Evolutionary conservation across 352 stramenopile genomes (phyloP), one percentile per base, ranked within the genome.

Genomic region (Blastocystis sp.): DNA sequence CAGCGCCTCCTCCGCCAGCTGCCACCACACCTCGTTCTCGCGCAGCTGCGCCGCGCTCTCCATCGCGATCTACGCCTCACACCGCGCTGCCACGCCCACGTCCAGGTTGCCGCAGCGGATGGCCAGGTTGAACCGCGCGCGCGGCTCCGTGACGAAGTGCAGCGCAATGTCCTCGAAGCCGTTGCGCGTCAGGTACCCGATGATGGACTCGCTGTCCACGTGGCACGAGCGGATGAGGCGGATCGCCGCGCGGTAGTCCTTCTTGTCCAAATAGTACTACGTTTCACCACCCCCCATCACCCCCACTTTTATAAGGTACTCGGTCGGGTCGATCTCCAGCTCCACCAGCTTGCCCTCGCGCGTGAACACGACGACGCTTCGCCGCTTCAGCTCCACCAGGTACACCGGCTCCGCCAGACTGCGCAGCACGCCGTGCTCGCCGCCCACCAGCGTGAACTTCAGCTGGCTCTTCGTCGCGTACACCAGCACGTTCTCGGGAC

Each of bases 61-160:
- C 57, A 87, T 2, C 24, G 76, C 76, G 21, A 87, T 87, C 76
- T 87, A 80, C 24, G 59, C 54, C 48, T 61, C 14, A 97, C 0
- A 95, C 95, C 63, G 94, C 97, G 90, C 28, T 0, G 98, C 96
- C 91, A 98, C 94, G 43, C 96, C 97, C 54, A 98, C 95, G 90
- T 99, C 96, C 87, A 99, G 95, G 90, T 99, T 98, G 80, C 97
- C 97, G 89, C 97, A 99, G 54, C 95, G 97, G 82, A 99, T 95
- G n/a, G 91, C 91, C 38, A 99, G 92, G 89, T 98, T 97, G 92
- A 99, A 99, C 42, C 95, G 93, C 68, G 96, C 98, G 90, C 96
- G 95, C 59, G 97, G 95, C 91, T 99, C 97, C 79, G 95, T 96
- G 43, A 99, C 97, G 92, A 99, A 99, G 92, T 99, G 96, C 62